phyloP scores from a whole-genome alignment of 2,329 filamentous ascomycete genomes.

The Fusarium mexicanum region DNA sequence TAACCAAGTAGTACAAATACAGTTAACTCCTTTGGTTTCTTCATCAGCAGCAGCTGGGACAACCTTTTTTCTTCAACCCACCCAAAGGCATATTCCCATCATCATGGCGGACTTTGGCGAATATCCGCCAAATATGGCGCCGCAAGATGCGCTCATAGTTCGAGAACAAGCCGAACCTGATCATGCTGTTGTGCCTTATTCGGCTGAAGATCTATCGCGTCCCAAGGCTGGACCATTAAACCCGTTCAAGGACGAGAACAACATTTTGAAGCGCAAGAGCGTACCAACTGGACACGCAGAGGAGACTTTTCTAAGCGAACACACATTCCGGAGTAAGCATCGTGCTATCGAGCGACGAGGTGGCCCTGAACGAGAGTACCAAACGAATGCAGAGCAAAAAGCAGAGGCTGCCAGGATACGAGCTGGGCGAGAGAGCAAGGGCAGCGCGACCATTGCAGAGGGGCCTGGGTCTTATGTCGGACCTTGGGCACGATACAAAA shows the following conservation, averaged over 20 bases:
- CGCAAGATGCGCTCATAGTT: slow-evolving; percentile 70
- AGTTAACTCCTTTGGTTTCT: not conserved
- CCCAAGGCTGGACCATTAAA: slow-evolving; percentile 76
- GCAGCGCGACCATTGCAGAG: slow-evolving; percentile 83
- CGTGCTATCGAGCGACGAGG: slow-evolving; percentile 79
- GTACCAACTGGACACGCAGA: slow-evolving; percentile 86
- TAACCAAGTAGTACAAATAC: not conserved
- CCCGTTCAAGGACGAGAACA: slow-evolving; percentile 74
- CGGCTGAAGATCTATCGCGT: slow-evolving; percentile 76
- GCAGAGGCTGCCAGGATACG: slow-evolving; percentile 74
- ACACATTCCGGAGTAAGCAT: slow-evolving; percentile 88
- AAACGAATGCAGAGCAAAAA: slow-evolving; percentile 69
- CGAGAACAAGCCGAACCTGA: slow-evolving; percentile 64
- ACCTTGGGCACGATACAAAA: slow-evolving; percentile 88
- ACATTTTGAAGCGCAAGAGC: slow-evolving; percentile 77
- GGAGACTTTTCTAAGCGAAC: slow-evolving; percentile 89
- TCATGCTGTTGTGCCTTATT: slow-evolving; percentile 71
- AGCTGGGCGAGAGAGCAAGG: slow-evolving; percentile 84
- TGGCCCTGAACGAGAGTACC: slow-evolving; percentile 65
- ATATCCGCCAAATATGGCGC: slow-evolving; percentile 73
- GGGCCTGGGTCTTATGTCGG: slow-evolving; percentile 90
- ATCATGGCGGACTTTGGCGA: slow-evolving; percentile 70
- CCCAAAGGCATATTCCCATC: not conserved
- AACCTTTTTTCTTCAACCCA: not conserved
- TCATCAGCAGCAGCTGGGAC: not conserved